phyloP scores from a whole-genome alignment of 495 filamentous ascomycete genomes.

The Lichenothelia convexa region DNA sequence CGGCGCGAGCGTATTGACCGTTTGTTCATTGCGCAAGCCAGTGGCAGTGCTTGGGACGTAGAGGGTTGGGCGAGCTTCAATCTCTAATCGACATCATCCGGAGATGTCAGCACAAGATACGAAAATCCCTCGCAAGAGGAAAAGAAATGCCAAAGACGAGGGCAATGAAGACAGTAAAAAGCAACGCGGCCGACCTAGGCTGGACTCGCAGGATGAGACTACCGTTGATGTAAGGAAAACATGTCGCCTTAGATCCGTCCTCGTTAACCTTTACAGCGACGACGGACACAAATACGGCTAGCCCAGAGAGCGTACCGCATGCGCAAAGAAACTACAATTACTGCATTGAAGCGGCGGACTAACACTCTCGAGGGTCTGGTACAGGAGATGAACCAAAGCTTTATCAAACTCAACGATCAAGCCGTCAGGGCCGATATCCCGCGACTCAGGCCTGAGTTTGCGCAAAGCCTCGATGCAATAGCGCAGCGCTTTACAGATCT shows the following conservation, averaged over 20 bases:
- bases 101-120: no score
- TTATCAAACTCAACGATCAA: slow-evolving; percentile 49
- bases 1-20: no score
- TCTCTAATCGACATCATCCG: no score
- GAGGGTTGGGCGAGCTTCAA: no score
- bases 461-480: slow-evolving; percentile 25
- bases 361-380: slow-evolving; percentile 44
- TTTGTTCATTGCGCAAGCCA: no score
- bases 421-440: slow-evolving; percentile 31
- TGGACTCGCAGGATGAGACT: slow-evolving; percentile 51
- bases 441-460: slow-evolving; percentile 19
- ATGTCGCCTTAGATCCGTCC: not conserved
- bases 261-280: slow-evolving; percentile 33
- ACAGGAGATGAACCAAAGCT: slow-evolving; percentile 55
- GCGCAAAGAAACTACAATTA: slow-evolving; percentile 65
- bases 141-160: no score
- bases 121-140: no score
- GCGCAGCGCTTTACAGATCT: slow-evolving; percentile 28
- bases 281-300: slow-evolving; percentile 72
- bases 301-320: slow-evolving; percentile 73
- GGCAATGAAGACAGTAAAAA: slow-evolving; percentile 14
- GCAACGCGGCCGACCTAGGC: slow-evolving; percentile 42
- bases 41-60: no score
- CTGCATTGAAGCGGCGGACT: slow-evolving; percentile 49
- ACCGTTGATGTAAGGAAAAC: slow-evolving; percentile 19